Base-by-base conservation (phyloP, 257 asterid genomes). In the Nicotiana obtusifolia region DNA sequence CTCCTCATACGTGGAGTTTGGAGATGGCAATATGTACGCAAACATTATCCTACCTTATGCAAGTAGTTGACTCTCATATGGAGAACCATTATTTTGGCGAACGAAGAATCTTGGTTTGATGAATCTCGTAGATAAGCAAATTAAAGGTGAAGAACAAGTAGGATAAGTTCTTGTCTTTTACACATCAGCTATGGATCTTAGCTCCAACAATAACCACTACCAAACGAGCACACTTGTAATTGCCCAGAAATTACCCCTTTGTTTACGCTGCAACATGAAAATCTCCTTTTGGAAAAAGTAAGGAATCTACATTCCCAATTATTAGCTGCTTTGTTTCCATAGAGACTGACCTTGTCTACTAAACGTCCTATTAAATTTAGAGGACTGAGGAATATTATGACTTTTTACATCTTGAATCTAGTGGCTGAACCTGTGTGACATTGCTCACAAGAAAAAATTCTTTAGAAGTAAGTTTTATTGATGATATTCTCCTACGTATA, bases 161-260 rank as follows among this genome's bases (percentile, higher is more conserved):
- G 88, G 91, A 92, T 91, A 86, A 84, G 87, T 83, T 89, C 90
- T 83, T 77, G 87, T 88, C 90, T 75, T 83, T 88, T 88, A 86
- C 95, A 89, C 92, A 87, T 88, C 91, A 89, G 87, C 87, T 77
- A 57, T 47, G 71, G 84, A 88, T 90, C 82, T 30, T 30, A 30
- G 33, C 86, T 77, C 73, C 86, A 84, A 83, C 78, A 80, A 75
- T 80, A 68, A 80, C 24, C 80, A 83, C 54, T n/a, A 80, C 30
- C 57, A 52, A 35, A 37, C 52, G 24, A 60, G 9, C 64, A 67
- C 24, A 57, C 5, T 57, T 47, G 83, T 65, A 83, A 62, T 28
- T 24, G 10, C 65, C 24, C 44, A 14, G 78, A 61, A 19, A 57
- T 57, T n/a, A 57, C 64, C 54, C 17, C 53, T 3, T 20, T 30